Evolutionary conservation across 1,284 basidiomycete species (phyloP).

Genomic region (Inonotus hispidus): DNA sequence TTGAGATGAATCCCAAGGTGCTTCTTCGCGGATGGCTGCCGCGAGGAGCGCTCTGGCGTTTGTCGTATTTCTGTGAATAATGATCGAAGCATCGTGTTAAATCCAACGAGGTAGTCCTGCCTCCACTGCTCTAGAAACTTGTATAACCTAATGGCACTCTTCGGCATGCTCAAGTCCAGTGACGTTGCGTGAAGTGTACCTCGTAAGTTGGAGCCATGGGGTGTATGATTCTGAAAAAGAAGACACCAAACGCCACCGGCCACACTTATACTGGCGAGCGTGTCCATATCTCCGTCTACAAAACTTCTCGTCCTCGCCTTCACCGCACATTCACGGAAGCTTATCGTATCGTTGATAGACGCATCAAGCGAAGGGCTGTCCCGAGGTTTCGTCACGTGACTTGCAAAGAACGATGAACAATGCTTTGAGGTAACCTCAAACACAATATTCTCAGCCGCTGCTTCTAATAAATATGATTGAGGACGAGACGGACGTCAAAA

Average conservation of each 20-base stretch:
- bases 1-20: conserved; percentile 42
- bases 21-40: conserved; percentile 25
- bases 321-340: conserved; percentile 46
- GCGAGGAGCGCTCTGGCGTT: conserved; percentile 26
- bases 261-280: conserved; percentile 54
- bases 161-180: conserved; percentile 58
- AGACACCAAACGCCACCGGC: conserved; percentile 28
- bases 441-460: conserved; percentile 45
- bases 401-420: conserved; percentile 34
- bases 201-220: conserved; percentile 27
- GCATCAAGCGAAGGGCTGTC: conserved; percentile 26
- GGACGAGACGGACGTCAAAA: conserved; percentile 4
- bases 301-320: conserved; percentile 50
- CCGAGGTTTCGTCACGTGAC: conserved; percentile 28
- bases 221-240: conserved; percentile 14
- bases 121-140: conserved; percentile 76
- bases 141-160: conserved; percentile 73
- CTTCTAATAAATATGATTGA: conserved; percentile 30
- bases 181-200: conserved; percentile 40
- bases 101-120: conserved; percentile 65
- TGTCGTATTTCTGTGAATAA: conserved; percentile 58
- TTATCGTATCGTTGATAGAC: conserved; percentile 43
- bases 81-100: conserved; percentile 59
- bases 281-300: conserved; percentile 41
- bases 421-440: conserved; percentile 40